Base-by-base conservation (phyloP, 345 rosid species). In the Geranium rotundifolium region DNA sequence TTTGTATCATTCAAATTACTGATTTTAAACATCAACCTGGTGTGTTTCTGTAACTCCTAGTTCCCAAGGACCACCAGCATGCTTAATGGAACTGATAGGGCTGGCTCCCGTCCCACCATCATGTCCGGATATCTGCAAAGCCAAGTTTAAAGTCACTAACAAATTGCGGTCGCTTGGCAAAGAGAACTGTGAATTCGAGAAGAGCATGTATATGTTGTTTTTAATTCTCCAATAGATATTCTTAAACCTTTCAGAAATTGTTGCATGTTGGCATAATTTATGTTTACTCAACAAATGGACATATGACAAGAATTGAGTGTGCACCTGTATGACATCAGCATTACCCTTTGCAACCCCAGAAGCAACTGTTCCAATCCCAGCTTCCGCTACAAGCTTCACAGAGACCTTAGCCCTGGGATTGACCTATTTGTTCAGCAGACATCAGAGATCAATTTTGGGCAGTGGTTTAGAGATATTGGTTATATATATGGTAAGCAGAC, bases 61-160 rank as follows among this genome's bases (percentile, higher is more conserved):
- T 67, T 93, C 99, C 99, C 97, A 93, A 30, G 99, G 99, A 27
- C 99, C 99, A 73, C 99, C 97, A 69, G 99, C 99, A 71, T 93
- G 97, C 76, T 93, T 93, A 66, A 90, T 93, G 65, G 99, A 93
- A 75, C 97, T 93, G 74, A 93, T 85, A 27, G 97, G 99, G 74
- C 97, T 93, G 62, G 99, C 99, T 59, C 99, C 97, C 4, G 99
- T 93, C 76, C 97, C 99, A 72, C 97, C 99, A 81, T 93, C 97
- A 76, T 93, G 99, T 15, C 99, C 97, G 50, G 99, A 93, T 82
- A 93, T 88, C 97, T 91, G 84, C 67, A 31, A 55, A 71, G 29
- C 37, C 57, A 56, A 67, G 71, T 65, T 6, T 62, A 59, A 66
- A 12, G 17, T 17, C 56, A 68, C 17, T 30, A 57, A 46, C 56